Percentiles rank a stretch among this genome's conserved stretches.
phyloP scores from a whole-genome alignment of 345 rosid genomes.

The Raphanus sativus region DNA sequence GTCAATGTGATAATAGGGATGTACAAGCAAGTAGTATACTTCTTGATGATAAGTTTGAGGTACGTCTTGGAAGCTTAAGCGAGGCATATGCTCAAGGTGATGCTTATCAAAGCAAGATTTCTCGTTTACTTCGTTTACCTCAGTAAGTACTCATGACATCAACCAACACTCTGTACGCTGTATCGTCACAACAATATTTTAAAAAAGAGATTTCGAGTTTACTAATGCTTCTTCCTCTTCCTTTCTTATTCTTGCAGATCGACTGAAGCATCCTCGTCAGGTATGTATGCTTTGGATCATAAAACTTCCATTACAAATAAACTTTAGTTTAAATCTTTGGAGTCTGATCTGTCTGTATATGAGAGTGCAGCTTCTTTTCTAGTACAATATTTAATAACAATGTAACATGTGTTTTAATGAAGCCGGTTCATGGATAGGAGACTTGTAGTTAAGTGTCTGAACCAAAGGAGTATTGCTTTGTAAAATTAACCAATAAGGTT shows the following conservation, averaged over 20 bases:
- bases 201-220: not conserved
- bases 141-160: constrained; percentile 61
- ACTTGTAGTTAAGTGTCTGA: not conserved
- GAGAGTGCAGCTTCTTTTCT: too few species aligned
- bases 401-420: not conserved
- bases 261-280: constrained; percentile 71
- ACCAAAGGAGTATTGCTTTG: not conserved
- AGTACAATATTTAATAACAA: not conserved
- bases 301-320: not conserved
- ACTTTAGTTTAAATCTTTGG: not conserved
- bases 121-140: constrained; percentile 83
- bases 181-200: not conserved
- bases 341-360: too few species aligned
- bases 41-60: constrained; percentile 98
- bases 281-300: constrained; percentile 42
- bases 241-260: constrained; percentile 56
- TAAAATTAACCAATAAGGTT: not conserved
- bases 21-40: constrained; percentile 99
- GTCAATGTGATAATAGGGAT: constrained; percentile 59
- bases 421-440: not conserved
- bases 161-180: constrained; percentile 1
- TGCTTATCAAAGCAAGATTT: constrained; percentile 77
- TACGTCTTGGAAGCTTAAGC: constrained; percentile 87
- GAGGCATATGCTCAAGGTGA: constrained; percentile 88
- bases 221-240: constrained; percentile 35